phyloP scores from a whole-genome alignment of 2,329 filamentous ascomycete species.

The Fusarium sp. region DNA sequence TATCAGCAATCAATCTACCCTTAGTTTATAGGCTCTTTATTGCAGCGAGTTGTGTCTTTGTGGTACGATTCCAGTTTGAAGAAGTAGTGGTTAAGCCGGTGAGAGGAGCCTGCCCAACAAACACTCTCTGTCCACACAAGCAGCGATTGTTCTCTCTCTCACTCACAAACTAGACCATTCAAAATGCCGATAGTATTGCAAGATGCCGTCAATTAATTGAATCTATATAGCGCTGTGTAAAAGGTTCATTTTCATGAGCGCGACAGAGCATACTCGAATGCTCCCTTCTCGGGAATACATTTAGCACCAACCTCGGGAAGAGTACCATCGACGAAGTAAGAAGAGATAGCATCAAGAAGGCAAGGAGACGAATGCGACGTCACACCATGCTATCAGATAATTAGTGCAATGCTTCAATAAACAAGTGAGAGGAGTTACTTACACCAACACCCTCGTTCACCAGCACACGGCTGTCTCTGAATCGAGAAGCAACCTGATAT shows the following conservation, averaged over 20 bases:
- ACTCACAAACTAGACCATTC: fast-evolving
- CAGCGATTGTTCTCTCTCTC: not conserved
- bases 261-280: conserved; percentile 20
- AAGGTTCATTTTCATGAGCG: not conserved
- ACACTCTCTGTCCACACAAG: too few relatives aligned
- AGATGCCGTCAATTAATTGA: fast-evolving
- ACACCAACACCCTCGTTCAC: conserved; percentile 40
- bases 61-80: too few relatives aligned
- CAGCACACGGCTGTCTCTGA: conserved; percentile 33
- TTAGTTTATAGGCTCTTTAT: too few relatives aligned
- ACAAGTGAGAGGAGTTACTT: not conserved
- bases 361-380: conserved; percentile 27
- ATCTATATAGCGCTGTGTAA: not conserved
- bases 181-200: not conserved
- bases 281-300: conserved; percentile 24
- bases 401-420: not conserved
- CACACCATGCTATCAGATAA: conserved; percentile 11
- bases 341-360: conserved; percentile 13
- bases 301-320: conserved; percentile 16
- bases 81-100: too few relatives aligned
- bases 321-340: conserved; percentile 18
- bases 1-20: too few relatives aligned
- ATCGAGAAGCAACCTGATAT: conserved; percentile 30
- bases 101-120: too few relatives aligned
- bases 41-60: too few relatives aligned